Percentiles rank a stretch among this genome's conserved stretches.
These are phyloP conservation scores for Solanum bukasovii DNA, from an alignment of 257 asterid species.

Conservation along the genomic window DNA sequence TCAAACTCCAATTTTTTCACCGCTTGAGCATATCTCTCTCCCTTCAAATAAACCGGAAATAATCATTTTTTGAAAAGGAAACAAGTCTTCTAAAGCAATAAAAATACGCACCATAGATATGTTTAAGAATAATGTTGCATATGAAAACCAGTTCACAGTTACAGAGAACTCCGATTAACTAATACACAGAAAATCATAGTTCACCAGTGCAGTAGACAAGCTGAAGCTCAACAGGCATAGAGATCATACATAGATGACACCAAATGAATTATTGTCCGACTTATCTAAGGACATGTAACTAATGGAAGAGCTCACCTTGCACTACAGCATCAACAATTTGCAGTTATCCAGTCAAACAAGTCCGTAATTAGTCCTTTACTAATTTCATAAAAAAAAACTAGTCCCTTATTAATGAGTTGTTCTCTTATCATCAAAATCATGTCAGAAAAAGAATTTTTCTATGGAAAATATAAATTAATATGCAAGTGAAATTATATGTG, in stretches of 20 bases:
- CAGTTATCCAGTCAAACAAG: not conserved
- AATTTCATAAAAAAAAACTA: not conserved
- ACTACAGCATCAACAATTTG: not conserved
- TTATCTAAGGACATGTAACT: not conserved
- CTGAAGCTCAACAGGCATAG: not conserved
- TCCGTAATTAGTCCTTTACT: not conserved
- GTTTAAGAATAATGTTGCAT: not conserved
- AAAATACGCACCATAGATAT: not conserved
- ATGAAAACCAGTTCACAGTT: not conserved
- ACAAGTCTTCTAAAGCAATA: not conserved
- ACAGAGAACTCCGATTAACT: not conserved
- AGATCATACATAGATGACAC: not conserved
- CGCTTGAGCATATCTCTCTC: constrained; percentile 56
- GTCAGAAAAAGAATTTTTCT: not conserved
- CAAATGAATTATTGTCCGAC: not conserved
- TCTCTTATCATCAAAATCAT: not conserved
- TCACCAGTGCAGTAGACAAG: not conserved
- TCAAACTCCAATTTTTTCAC: constrained; percentile 86
- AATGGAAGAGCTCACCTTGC: not conserved
- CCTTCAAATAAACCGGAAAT: constrained; percentile 30
- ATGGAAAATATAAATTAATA: not conserved
- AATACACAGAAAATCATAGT: not conserved
- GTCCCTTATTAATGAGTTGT: not conserved
- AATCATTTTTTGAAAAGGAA: not conserved
- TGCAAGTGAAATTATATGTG: not conserved